Evolutionary conservation across 2,329 filamentous ascomycete species (phyloP), one percentile per base, ranked within the genome.

Genomic region (Fusarium palustre): DNA sequence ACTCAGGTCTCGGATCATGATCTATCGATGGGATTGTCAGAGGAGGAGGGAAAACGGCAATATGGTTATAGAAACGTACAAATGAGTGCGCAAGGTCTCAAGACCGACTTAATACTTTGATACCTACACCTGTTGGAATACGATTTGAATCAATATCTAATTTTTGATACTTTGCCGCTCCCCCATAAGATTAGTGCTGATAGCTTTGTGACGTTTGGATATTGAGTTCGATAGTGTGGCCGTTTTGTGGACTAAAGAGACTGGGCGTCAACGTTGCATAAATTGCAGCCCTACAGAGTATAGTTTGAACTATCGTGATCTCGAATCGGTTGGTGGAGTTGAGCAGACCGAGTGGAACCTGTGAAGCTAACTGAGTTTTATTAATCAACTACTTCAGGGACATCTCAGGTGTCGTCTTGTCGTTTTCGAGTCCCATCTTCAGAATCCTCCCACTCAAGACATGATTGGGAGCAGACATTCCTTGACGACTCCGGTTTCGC

Each of bases 61-160:
- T 59, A 70, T 58, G 61, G 54, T 30, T 59, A 75, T 75, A 75
- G 72, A 66, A 55, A 60, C 69, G 72, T 71, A 71, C 73, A 64
- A 59, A 68, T 52, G 53, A 66, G 66, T 72, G 60, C 70, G 69
- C 63, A 34, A 55, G 68, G 68, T 70, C 68, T 36, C 68, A 55
- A 49, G 68, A 59, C 61, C 64, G 43, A 66, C 59, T 59, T 71
- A 70, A 70, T 70, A 56, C 47, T 52, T 63, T 67, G 61, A 64
- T 61, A 60, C 66, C 58, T 62, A 31, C 36, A 57, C 30, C 58
- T 66, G 52, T 33, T 43, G 36, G 45, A 56, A 64, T 46, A 59
- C 38, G 33, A 58, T n/a, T 55, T 42, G 42, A n/a, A 50, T 46
- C 48, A 58, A 58, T 63, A n/a, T n/a, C n/a, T n/a, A 25, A 48